Evolutionary conservation across 352 stramenopile genomes (phyloP).

Genomic region (Pythium brachiatum): DNA sequence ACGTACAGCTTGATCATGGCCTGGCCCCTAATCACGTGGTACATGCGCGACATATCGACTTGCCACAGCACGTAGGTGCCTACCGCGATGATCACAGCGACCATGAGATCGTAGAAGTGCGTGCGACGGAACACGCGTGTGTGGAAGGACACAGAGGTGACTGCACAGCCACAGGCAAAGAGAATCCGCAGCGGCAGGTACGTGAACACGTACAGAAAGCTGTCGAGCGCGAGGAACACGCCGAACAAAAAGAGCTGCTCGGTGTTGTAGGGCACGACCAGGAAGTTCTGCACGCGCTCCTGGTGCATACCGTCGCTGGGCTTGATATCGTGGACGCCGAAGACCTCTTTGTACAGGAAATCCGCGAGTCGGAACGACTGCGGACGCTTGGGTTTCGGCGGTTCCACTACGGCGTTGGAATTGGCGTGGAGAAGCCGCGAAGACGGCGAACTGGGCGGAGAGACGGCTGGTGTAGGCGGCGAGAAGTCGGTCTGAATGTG

Average conservation of each 20-base stretch:
- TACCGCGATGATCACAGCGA: conserved; percentile 78
- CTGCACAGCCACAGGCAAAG: conserved; percentile 64
- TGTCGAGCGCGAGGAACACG: conserved; percentile 94
- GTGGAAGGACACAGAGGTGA: conserved; percentile 69
- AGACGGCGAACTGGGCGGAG: not conserved
- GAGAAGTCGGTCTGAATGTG: conserved; percentile 34
- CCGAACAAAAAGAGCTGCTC: conserved; percentile 92
- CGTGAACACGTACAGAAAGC: conserved; percentile 97
- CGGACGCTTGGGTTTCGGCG: not conserved
- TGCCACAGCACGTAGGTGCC: conserved; percentile 71
- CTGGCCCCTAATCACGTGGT: conserved; percentile 98
- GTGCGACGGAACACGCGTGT: conserved; percentile 77
- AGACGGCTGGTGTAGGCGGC: not conserved
- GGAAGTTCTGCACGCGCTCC: conserved; percentile 81
- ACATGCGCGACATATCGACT: conserved; percentile 96
- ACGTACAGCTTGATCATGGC: conserved; percentile 99
- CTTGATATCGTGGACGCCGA: conserved; percentile 81
- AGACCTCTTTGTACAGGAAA: conserved; percentile 86
- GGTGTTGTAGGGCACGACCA: conserved; percentile 67
- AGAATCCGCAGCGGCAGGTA: conserved; percentile 94
- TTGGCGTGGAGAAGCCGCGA: conserved; percentile 1
- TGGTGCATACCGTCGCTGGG: conserved; percentile 68
- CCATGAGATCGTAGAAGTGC: conserved; percentile 92
- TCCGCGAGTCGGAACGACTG: conserved; percentile 58
- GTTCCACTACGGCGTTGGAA: conserved; percentile 29